Conservation (phyloP, 2,329 filamentous ascomycete genomes). For the Cladosporium sp. region DNA sequence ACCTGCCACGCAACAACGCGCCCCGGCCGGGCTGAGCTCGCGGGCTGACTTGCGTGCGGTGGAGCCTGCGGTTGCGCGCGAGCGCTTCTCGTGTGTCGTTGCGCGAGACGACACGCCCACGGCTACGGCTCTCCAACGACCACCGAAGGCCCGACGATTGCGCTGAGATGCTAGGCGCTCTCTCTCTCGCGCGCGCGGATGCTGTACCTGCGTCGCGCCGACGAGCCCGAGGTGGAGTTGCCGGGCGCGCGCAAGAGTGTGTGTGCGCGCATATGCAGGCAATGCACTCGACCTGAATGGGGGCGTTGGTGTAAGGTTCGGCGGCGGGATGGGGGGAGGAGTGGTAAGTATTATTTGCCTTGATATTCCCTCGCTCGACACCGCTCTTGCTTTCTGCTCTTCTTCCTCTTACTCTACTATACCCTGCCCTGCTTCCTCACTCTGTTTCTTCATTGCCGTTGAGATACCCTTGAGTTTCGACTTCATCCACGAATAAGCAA, state of each 20-base stretch:
- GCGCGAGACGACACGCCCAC: too few species aligned
- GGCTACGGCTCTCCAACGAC: slow-evolving; percentile 5
- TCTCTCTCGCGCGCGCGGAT: too few species aligned
- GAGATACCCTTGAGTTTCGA: slow-evolving; percentile 2
- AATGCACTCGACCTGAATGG: slow-evolving; percentile 8
- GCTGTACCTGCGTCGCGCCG: slow-evolving; percentile 7
- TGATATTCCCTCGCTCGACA: slow-evolving; percentile 11
- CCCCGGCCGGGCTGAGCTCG: too few species aligned
- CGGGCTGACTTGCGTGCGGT: too few species aligned
- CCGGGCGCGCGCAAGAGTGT: not conserved
- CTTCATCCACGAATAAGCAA: not conserved
- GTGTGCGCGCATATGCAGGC: not conserved
- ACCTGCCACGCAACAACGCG: too few species aligned
- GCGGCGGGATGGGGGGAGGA: not conserved
- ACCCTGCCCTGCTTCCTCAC: slow-evolving; percentile 2
- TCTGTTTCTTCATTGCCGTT: not conserved
- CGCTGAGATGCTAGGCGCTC: too few species aligned
- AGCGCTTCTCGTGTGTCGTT: too few species aligned
- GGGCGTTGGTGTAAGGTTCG: not conserved
- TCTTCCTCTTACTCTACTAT: not conserved
- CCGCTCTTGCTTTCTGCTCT: slow-evolving; percentile 12
- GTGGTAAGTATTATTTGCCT: slow-evolving; percentile 1
- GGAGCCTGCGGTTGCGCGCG: too few species aligned
- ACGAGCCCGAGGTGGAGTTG: not conserved
- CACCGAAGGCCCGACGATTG: too few species aligned